Percentiles rank a stretch among this genome's conserved stretches.
Conservation (phyloP, 495 filamentous ascomycete genomes). For the Xylaria grammica region DNA sequence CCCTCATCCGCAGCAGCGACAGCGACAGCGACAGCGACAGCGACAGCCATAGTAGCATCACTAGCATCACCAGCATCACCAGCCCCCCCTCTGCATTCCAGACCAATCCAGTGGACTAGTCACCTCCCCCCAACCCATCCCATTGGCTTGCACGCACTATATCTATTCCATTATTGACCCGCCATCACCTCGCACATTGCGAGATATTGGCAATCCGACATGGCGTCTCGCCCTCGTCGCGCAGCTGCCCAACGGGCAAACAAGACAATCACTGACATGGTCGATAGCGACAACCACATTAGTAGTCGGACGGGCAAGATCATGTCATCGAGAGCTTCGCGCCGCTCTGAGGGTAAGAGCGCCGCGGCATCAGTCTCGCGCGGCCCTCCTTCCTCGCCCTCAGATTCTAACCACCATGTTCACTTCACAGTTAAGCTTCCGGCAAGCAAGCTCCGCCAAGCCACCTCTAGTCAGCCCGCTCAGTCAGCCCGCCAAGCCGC, state of each 20-base stretch:
- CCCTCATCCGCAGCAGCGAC: neutral
- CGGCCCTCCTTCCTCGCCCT: conserved; percentile 59
- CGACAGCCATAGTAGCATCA: neutral
- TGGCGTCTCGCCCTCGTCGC: conserved; percentile 51
- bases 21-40: neutral
- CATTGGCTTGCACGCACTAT: neutral
- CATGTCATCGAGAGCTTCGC: conserved; percentile 56
- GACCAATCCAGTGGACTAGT: conserved; percentile 1
- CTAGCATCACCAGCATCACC: neutral
- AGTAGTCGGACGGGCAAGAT: conserved; percentile 40
- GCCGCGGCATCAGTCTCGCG: conserved; percentile 59
- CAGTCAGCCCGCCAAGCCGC: conserved; percentile 35
- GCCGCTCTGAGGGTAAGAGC: conserved; percentile 52
- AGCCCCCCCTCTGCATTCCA: neutral
- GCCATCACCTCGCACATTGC: neutral
- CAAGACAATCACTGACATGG: conserved; percentile 56
- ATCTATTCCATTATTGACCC: neutral
- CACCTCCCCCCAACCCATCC: neutral
- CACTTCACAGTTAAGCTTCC: conserved; percentile 85
- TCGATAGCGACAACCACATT: conserved; percentile 53
- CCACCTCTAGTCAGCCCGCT: conserved; percentile 55
- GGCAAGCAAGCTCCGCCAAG: conserved; percentile 80
- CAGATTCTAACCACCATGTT: conserved; percentile 66
- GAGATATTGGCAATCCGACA: conserved; percentile 29
- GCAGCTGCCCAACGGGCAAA: conserved; percentile 55